Base-by-base conservation (phyloP, 441 rosid species). In the Gossypium laxum region DNA sequence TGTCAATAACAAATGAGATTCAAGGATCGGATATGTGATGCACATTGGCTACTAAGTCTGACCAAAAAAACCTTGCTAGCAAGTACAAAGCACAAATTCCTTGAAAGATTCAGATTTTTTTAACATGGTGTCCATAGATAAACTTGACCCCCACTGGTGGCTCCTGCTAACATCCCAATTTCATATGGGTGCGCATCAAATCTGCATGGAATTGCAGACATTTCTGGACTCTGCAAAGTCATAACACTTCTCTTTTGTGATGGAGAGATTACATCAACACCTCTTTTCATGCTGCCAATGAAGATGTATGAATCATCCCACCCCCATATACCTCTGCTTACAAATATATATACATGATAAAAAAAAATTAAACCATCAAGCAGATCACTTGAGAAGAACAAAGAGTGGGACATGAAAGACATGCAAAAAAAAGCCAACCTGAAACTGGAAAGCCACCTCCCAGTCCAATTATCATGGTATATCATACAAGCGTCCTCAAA, bases 231-330 rank as follows among this genome's bases (percentile, higher is more conserved):
- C 55, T 73, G 67, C 24, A 88, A 81, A 21, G 82, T 79, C 81
- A 45, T 75, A 47, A 85, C 73, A 58, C 64, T 38, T 81, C 72
- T 80, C 59, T 72, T 70, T 72, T 62, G 70, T 18, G 71, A 28
- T 0, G 78, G 66, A 56, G 87, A 85, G 64, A 91, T 84, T 28
- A 90, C 84, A 82, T 91, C 95, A 2, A 91, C 83, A 72, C 85
- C 85, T 79, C 85, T 85, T 52, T 75, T 78, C 85, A 81, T 77
- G 64, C 83, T 88, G 75, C 89, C 96, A 0, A 84, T 75, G 83
- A 81, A 91, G 70, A 93, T 21, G 64, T 60, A 73, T 28, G 92
- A 84, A 79, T 91, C 97, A 75, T 91, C 92, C 98, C 98, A 92
- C 2, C 97, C 97, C 97, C 98, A 89, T 22, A 81, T 80, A 43